A percentile compares a stretch with the other conserved stretches of the same genome.
Conservation (phyloP, 306 rosid genomes). For the Acacia crassicarpa region DNA sequence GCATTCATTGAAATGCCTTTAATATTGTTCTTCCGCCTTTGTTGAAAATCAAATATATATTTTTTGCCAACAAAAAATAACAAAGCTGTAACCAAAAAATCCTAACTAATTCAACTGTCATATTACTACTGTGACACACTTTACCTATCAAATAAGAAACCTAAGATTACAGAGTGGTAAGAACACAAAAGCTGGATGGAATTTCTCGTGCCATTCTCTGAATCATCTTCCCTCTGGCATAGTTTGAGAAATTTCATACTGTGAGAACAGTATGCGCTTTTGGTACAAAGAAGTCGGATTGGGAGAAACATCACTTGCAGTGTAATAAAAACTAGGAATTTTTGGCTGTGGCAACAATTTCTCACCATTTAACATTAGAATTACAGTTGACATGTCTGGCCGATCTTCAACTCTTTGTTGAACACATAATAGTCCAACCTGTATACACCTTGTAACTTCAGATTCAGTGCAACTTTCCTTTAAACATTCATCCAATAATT, state of each 20-base stretch:
- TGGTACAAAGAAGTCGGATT: not conserved
- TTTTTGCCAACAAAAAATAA: too few species aligned
- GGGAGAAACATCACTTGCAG: not conserved
- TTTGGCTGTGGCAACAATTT: slow-evolving; percentile 23
- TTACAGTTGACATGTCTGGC: slow-evolving; percentile 32
- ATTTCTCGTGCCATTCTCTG: not conserved
- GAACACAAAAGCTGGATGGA: not conserved
- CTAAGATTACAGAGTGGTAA: not conserved
- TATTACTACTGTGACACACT: too few species aligned
- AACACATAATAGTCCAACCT: slow-evolving; percentile 29
- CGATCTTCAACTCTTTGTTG: slow-evolving; percentile 31
- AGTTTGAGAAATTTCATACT: slow-evolving; percentile 23
- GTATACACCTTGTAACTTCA: slow-evolving; percentile 28
- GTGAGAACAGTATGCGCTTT: not conserved
- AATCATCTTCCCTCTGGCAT: not conserved
- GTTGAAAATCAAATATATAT: too few species aligned
- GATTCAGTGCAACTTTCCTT: not conserved
- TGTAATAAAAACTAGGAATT: slow-evolving; percentile 24
- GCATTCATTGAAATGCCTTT: not conserved
- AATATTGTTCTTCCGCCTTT: too few species aligned
- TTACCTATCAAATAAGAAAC: too few species aligned
- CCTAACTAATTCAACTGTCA: too few species aligned
- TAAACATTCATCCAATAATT: slow-evolving; percentile 12
- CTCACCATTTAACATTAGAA: slow-evolving; percentile 33
- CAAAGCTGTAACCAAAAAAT: too few species aligned